A percentile compares a stretch with the other conserved stretches of the same genome.
phyloP scores from a whole-genome alignment of 73 alveolate genomes.

The Stentor roeselii region DNA sequence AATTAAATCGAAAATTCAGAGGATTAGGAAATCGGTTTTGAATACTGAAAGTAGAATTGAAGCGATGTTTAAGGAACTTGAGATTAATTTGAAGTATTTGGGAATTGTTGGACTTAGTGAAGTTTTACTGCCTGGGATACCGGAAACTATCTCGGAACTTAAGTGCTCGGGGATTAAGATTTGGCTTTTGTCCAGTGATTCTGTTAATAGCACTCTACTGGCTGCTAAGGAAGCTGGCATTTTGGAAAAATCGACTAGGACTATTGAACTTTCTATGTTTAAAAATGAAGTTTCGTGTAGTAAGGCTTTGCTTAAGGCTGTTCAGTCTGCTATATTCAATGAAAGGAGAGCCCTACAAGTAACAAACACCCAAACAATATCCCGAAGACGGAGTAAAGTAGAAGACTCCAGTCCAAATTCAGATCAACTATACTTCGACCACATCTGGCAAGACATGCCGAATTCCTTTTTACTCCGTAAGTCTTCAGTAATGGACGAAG shows the following conservation, averaged over 20 bases:
- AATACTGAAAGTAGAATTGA: constrained; percentile 5
- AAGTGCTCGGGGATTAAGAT: neutral
- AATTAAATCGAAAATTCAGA: neutral
- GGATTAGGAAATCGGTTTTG: neutral
- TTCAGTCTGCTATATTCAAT: too few species aligned
- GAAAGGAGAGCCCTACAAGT: neutral
- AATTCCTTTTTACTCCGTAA: neutral
- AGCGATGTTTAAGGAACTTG: neutral
- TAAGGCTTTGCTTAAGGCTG: neutral
- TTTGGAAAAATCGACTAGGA: neutral
- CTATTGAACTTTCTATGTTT: neutral
- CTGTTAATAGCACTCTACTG: neutral
- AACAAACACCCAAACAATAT: neutral
- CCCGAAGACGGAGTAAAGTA: neutral
- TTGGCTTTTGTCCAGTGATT: neutral
- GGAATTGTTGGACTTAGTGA: constrained; percentile 17
- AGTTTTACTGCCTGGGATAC: neutral
- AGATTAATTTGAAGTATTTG: neutral
- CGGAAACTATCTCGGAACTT: neutral
- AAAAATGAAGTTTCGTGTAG: neutral
- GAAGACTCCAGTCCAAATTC: neutral
- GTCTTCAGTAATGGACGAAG: neutral
- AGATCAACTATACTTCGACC: neutral
- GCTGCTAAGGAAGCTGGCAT: neutral
- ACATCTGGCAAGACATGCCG: neutral